Percentiles rank a stretch among this genome's conserved stretches.
Evolutionary conservation across 441 rosid genomes (phyloP).

Genomic region (Croton setiger): DNA sequence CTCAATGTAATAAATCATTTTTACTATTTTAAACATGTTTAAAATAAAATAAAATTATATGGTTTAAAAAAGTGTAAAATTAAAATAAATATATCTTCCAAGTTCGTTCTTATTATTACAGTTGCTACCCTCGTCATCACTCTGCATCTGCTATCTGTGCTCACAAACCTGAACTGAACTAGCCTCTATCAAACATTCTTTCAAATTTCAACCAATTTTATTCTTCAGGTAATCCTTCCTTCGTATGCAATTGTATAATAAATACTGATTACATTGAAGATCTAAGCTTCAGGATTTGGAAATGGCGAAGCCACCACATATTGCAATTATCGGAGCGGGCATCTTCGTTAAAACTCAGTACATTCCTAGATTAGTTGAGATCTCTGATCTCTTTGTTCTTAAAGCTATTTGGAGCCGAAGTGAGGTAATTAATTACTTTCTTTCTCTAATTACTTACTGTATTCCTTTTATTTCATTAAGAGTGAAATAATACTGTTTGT

Average conservation of each 20-base stretch:
- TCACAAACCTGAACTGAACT: too few species aligned
- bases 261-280: neutral
- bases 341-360: conserved; percentile 90
- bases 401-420: conserved; percentile 90
- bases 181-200: too few species aligned
- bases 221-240: too few species aligned
- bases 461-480: conserved; percentile 1
- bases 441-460: neutral
- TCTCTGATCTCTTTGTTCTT: conserved; percentile 64
- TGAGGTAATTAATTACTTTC: conserved; percentile 36
- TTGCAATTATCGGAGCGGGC: conserved; percentile 87
- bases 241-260: neutral
- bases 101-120: too few species aligned
- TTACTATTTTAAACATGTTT: too few species aligned
- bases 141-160: too few species aligned
- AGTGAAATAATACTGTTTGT: neutral
- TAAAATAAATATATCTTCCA: too few species aligned
- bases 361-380: conserved; percentile 82
- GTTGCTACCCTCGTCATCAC: too few species aligned
- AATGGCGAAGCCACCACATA: conserved; percentile 52
- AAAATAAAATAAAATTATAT: too few species aligned
- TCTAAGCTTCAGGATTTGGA: conserved; percentile 1
- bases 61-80: too few species aligned
- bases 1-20: too few species aligned
- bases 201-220: too few species aligned